Conservation (phyloP, 2,329 filamentous ascomycete species). For the Didymella sp. region DNA sequence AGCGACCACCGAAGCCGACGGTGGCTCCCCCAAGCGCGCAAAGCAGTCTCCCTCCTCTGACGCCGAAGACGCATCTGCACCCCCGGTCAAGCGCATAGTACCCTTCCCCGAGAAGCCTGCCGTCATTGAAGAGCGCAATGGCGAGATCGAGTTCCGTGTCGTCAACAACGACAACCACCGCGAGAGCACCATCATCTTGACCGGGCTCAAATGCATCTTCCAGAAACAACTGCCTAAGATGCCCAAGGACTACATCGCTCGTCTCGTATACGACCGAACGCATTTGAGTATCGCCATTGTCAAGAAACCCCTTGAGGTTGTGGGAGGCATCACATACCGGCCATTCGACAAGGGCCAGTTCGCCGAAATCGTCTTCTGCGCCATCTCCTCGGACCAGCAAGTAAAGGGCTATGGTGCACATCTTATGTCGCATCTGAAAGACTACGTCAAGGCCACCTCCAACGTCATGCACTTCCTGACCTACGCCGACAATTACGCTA, state of each 20-base stretch:
- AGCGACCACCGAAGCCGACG: constrained; percentile 72
- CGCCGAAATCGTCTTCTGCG: constrained; percentile 98
- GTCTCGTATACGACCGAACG: constrained; percentile 94
- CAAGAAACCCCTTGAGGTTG: constrained; percentile 94
- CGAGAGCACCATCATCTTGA: constrained; percentile 92
- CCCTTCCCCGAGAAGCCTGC: constrained; percentile 94
- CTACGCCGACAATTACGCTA: constrained; percentile 98
- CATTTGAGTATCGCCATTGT: constrained; percentile 97
- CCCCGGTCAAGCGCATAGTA: constrained; percentile 67
- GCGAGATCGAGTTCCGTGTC: constrained; percentile 95
- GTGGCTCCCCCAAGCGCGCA: constrained; percentile 66
- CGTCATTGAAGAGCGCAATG: constrained; percentile 89
- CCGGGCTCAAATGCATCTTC: constrained; percentile 95
- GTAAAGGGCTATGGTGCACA: constrained; percentile 98
- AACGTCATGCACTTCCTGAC: constrained; percentile 99
- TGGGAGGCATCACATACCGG: constrained; percentile 93
- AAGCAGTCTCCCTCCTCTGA: constrained; percentile 47
- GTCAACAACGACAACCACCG: constrained; percentile 94
- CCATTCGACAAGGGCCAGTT: constrained; percentile 92
- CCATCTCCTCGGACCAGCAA: constrained; percentile 96
- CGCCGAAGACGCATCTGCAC: constrained; percentile 44
- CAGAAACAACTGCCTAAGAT: constrained; percentile 99
- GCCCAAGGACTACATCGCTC: constrained; percentile 98
- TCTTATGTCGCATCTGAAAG: constrained; percentile 96
- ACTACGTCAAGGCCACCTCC: constrained; percentile 96